Conservation (phyloP, 2,329 filamentous ascomycete genomes). For the Amauroascus niger region DNA sequence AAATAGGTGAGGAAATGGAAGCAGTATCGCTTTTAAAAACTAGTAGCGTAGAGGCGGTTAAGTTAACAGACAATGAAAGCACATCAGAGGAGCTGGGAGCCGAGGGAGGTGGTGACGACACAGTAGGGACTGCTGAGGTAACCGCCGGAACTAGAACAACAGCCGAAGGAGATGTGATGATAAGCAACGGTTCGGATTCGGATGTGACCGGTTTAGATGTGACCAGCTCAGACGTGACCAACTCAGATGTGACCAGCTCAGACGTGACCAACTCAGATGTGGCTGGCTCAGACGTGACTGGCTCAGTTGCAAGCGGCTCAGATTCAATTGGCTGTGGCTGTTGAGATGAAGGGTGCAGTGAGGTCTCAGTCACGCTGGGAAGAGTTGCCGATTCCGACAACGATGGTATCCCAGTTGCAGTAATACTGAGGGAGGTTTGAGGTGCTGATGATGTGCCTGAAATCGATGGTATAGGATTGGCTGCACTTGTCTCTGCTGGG, state of each 20-base stretch:
- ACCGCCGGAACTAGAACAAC: neutral
- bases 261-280: too few relatives aligned
- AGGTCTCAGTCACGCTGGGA: neutral
- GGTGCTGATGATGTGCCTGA: neutral
- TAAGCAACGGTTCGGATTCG: neutral
- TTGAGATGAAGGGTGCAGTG: neutral
- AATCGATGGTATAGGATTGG: constrained; percentile 9
- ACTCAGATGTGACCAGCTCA: too few relatives aligned
- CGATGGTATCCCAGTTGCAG: neutral
- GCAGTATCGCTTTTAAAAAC: neutral
- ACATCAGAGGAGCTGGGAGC: neutral
- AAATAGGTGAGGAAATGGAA: neutral
- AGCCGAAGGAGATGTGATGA: neutral
- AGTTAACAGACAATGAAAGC: neutral
- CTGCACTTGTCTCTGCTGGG: constrained; percentile 17
- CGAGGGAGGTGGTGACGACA: neutral
- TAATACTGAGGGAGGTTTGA: neutral
- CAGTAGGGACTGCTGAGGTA: neutral
- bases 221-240: too few relatives aligned
- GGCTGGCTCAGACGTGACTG: too few relatives aligned
- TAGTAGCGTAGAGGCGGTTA: neutral
- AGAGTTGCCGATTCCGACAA: neutral
- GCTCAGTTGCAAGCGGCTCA: too few relatives aligned
- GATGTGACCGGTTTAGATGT: neutral
- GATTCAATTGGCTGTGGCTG: too few relatives aligned